phyloP scores from a whole-genome alignment of 805 yeast species.

The Yamadazyma sp. region DNA sequence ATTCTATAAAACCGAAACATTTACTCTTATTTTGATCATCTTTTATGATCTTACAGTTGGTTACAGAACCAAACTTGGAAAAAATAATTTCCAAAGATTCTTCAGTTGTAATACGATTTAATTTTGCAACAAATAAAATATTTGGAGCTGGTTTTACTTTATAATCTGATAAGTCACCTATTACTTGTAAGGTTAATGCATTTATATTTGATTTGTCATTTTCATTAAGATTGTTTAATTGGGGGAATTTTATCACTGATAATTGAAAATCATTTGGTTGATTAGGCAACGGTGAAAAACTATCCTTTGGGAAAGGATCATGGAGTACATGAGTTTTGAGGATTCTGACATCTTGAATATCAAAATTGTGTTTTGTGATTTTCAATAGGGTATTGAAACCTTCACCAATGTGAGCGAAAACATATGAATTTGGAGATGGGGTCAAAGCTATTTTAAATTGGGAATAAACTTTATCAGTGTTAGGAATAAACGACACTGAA shows the following conservation, averaged over 20 bases:
- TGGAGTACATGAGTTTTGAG: constrained; percentile 48
- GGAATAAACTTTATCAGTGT: neutral
- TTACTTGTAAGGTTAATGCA: constrained; percentile 59
- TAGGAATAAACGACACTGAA: no score
- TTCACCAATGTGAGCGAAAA: constrained; percentile 53
- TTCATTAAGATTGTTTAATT: constrained; percentile 16
- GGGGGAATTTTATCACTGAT: constrained; percentile 5
- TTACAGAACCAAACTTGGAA: constrained; percentile 57
- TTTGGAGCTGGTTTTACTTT: constrained; percentile 58
- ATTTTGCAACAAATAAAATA: constrained; percentile 59
- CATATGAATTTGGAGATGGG: constrained; percentile 2
- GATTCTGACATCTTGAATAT: constrained; percentile 37
- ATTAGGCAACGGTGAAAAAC: no score
- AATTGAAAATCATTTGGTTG: constrained; percentile 12
- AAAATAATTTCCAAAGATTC: constrained; percentile 56
- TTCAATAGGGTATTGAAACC: constrained; percentile 46
- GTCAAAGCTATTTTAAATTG: neutral
- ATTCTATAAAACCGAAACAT: constrained; percentile 31
- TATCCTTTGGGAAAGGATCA: constrained; percentile 51
- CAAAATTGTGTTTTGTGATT: constrained; percentile 35
- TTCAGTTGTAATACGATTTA: constrained; percentile 59
- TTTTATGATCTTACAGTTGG: constrained; percentile 48
- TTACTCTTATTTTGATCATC: constrained; percentile 45
- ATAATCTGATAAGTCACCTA: constrained; percentile 62
- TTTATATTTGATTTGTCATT: constrained; percentile 36